phyloP scores from a whole-genome alignment of 192 early-diverging fungal species.

The Backusella liffmaniae region DNA sequence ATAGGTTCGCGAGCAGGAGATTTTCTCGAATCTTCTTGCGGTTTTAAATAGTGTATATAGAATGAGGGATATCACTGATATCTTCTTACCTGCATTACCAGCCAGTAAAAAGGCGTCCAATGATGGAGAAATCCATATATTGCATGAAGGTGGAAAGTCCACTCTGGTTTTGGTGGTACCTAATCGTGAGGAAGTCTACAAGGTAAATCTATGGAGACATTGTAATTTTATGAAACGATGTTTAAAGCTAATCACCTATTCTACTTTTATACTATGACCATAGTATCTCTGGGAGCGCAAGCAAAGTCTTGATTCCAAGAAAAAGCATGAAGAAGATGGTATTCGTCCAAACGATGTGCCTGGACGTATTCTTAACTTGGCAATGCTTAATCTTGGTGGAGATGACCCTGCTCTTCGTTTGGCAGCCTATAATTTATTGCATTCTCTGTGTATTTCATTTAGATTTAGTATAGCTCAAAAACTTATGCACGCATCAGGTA shows the following conservation, averaged over 20 bases:
- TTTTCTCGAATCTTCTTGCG: slow-evolving; percentile 62
- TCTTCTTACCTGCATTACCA: slow-evolving; percentile 6
- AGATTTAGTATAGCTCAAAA: slow-evolving; percentile 74
- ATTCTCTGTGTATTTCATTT: slow-evolving; percentile 75
- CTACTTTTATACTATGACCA: not conserved
- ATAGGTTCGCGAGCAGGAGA: slow-evolving; percentile 62
- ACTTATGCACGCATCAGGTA: slow-evolving; percentile 67
- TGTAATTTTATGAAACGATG: not conserved
- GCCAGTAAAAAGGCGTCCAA: not conserved
- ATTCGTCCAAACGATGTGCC: slow-evolving; percentile 86
- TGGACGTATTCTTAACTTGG: slow-evolving; percentile 88
- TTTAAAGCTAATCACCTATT: not conserved
- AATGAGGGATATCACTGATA: not conserved
- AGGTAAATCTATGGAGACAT: not conserved
- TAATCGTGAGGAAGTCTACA: slow-evolving; percentile 9
- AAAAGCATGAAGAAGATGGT: not conserved
- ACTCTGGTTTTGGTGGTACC: slow-evolving; percentile 4
- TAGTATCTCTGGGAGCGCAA: slow-evolving; percentile 8
- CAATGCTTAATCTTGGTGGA: slow-evolving; percentile 80
- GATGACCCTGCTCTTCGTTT: slow-evolving; percentile 74
- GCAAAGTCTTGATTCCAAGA: not conserved
- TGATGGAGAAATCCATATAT: slow-evolving; percentile 15
- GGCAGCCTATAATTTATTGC: slow-evolving; percentile 85
- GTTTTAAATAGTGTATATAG: slow-evolving; percentile 81
- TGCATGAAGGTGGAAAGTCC: not conserved